Conservation (phyloP, 2,329 filamentous ascomycete genomes). For the Camillea tinctor region DNA sequence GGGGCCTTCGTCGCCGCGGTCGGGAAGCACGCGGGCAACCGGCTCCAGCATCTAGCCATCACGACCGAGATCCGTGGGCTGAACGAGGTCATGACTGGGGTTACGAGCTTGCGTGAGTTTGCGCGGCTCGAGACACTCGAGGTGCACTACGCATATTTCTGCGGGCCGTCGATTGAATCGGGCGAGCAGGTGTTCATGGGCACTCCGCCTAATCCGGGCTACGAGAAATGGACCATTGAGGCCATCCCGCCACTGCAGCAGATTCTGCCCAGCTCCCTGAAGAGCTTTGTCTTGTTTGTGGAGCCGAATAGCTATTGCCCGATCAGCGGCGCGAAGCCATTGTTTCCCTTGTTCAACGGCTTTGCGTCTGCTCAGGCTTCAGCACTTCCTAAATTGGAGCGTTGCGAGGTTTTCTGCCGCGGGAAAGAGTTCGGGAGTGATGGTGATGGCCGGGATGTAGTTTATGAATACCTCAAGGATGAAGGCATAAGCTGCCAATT, state of each 20-base stretch:
- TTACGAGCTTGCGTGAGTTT: slow-evolving; percentile 11
- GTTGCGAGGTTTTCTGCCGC: neutral
- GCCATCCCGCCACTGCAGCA: slow-evolving; percentile 3
- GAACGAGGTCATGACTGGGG: slow-evolving; percentile 2
- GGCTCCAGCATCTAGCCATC: slow-evolving; percentile 14
- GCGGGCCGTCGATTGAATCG: slow-evolving; percentile 7
- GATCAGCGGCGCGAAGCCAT: neutral
- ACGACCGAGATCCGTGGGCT: slow-evolving; percentile 3
- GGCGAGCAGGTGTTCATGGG: slow-evolving; percentile 6
- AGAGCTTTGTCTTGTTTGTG: slow-evolving; percentile 3
- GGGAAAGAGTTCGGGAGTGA: neutral
- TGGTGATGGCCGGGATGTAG: neutral
- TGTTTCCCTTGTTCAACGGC: neutral
- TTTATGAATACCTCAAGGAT: neutral
- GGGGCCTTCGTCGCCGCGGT: slow-evolving; percentile 14
- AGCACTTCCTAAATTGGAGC: neutral
- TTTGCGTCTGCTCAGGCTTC: neutral
- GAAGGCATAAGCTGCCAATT: neutral
- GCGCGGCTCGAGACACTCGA: slow-evolving; percentile 7
- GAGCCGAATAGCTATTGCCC: neutral
- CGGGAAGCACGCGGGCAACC: slow-evolving; percentile 13
- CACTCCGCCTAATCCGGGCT: neutral
- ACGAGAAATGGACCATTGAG: slow-evolving; percentile 1
- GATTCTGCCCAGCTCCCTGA: slow-evolving; percentile 8
- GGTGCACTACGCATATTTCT: slow-evolving; percentile 7